A percentile compares a stretch with the other conserved stretches of the same genome.
Evolutionary conservation across 1,284 basidiomycete species (phyloP).

Genomic region (Heterobasidion irregulare): DNA sequence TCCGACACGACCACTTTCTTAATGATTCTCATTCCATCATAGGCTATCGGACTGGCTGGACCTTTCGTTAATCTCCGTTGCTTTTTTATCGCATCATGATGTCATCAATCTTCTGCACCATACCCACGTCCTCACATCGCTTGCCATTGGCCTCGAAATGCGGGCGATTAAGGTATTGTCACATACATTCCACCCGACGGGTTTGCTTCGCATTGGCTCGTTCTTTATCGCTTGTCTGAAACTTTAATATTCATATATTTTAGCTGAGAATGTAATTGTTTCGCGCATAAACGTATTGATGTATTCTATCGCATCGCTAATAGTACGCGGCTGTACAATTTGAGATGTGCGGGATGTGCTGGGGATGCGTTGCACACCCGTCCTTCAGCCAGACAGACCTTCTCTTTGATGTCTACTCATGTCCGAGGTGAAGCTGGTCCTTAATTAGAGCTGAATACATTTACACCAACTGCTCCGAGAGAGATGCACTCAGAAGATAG

Average conservation of each 20-base stretch:
- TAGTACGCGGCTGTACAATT: too few species aligned
- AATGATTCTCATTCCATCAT: not conserved
- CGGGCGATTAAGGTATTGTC: too few species aligned
- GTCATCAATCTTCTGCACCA: not conserved
- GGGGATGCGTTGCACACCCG: not conserved
- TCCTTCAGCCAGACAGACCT: too few species aligned
- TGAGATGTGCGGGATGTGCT: not conserved
- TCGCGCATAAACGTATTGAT: not conserved
- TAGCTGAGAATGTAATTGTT: not conserved
- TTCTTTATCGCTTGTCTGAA: too few species aligned
- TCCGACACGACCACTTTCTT: not conserved
- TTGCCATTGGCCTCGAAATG: too few species aligned
- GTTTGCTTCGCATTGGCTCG: too few species aligned
- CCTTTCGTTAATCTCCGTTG: not conserved
- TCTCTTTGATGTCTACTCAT: too few species aligned
- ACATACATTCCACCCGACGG: too few species aligned
- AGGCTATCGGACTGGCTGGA: not conserved
- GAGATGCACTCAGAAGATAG: slow-evolving; percentile 43
- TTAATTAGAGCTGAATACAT: too few species aligned
- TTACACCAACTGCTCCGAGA: too few species aligned
- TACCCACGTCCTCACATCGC: too few species aligned
- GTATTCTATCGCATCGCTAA: not conserved
- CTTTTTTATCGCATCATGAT: not conserved
- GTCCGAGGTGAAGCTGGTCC: too few species aligned
- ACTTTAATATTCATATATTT: not conserved